Evolutionary conservation across 805 yeast genomes (phyloP).

Genomic region (Metschnikowia shivogae): DNA sequence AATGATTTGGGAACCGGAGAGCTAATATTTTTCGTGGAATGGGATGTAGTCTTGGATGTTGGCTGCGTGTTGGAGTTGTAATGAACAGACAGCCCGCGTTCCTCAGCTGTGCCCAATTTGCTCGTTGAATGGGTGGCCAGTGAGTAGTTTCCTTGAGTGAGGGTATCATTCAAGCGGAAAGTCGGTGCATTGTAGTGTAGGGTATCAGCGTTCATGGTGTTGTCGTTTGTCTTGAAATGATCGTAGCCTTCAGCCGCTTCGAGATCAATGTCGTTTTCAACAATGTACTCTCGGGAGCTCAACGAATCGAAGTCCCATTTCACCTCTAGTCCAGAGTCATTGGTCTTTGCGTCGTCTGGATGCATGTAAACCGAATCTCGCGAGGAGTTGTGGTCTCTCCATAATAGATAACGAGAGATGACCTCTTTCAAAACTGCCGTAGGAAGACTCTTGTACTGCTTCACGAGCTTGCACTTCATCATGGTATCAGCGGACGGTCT

Average conservation of each 20-base stretch:
- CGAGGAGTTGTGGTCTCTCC: constrained; percentile 66
- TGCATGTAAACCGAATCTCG: constrained; percentile 46
- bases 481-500: constrained; percentile 86
- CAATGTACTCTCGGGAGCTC: constrained; percentile 66
- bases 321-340: constrained; percentile 36
- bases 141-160: constrained; percentile 19
- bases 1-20: constrained; percentile 15
- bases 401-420: constrained; percentile 63
- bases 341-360: constrained; percentile 18
- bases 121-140: constrained; percentile 11
- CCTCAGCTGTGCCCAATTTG: constrained; percentile 1
- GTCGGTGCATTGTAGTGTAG: constrained; percentile 4
- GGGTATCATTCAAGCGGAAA: constrained; percentile 21
- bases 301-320: constrained; percentile 91
- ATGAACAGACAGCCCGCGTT: constrained; percentile 1
- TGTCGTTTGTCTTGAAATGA: constrained; percentile 22
- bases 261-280: constrained; percentile 57
- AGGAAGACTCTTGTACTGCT: constrained; percentile 54
- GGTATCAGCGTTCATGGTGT: constrained; percentile 26
- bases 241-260: constrained; percentile 26
- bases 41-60: constrained; percentile 1
- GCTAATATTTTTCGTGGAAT: constrained; percentile 1
- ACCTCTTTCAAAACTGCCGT: constrained; percentile 66
- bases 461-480: constrained; percentile 67
- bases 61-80: constrained; percentile 5